A percentile compares a stretch with the other conserved stretches of the same genome.
Conservation (phyloP, 2,329 filamentous ascomycete species). For the Plenodomus biglobosus region DNA sequence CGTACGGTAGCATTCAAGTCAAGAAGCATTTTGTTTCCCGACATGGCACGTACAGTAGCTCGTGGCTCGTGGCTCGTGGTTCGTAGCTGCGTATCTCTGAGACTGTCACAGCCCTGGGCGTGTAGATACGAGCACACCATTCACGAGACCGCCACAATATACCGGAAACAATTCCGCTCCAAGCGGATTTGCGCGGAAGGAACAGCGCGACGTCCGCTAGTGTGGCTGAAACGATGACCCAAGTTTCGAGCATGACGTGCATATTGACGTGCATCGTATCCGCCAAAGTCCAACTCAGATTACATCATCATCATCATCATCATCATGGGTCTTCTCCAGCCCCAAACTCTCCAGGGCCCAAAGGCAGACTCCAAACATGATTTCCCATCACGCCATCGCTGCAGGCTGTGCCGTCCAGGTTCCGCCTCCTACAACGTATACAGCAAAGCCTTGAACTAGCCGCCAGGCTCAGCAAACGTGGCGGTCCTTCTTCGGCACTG, state of each 20-base stretch:
- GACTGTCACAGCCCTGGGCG: background rate
- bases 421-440: background rate
- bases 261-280: conserved; percentile 3
- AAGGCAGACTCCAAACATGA: background rate
- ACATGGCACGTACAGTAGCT: too few relatives aligned
- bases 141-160: background rate
- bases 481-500: conserved; percentile 1
- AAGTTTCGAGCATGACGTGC: conserved; percentile 17
- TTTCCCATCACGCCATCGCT: background rate
- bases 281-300: background rate
- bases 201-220: conserved; percentile 2
- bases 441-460: background rate
- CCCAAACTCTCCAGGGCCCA: background rate
- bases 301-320: too few relatives aligned
- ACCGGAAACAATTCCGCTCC: conserved; percentile 3
- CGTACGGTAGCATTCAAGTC: too few relatives aligned
- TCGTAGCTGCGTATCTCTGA: background rate
- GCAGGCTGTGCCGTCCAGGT: background rate
- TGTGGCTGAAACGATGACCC: conserved; percentile 7
- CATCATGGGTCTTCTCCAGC: conserved; percentile 1
- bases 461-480: background rate
- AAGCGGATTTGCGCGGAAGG: conserved; percentile 1
- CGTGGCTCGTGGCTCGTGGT: too few relatives aligned
- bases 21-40: too few relatives aligned
- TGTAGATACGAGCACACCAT: background rate